Percentiles rank a stretch among this genome's conserved stretches.
phyloP scores from a whole-genome alignment of 768 basidiomycete genomes.

The Termitomyces sp. region DNA sequence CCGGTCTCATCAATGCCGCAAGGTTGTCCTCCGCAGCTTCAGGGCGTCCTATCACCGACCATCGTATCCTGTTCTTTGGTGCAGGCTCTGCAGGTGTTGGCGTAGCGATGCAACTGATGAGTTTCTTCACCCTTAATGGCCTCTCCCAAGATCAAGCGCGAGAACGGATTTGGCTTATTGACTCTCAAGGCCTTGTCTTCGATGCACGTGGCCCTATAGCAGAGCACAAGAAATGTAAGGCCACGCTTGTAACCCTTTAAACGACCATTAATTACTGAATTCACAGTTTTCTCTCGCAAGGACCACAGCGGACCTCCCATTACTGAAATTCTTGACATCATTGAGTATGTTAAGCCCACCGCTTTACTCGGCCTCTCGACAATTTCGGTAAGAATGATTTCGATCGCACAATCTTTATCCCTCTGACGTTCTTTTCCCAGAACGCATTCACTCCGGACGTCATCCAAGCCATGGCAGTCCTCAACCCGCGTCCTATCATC shows the following conservation, averaged over 20 bases:
- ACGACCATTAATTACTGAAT: background rate
- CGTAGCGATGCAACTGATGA: conserved; percentile 83
- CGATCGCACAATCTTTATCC: background rate
- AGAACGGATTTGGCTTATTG: conserved; percentile 74
- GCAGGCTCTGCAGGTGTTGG: conserved; percentile 92
- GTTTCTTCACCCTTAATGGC: conserved; percentile 84
- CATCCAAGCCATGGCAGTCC: conserved; percentile 70
- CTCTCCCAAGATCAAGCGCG: conserved; percentile 75
- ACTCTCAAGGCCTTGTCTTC: conserved; percentile 84
- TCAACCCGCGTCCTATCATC: conserved; percentile 83
- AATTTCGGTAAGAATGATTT: conserved; percentile 42
- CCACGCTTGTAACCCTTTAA: background rate
- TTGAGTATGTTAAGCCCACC: conserved; percentile 82
- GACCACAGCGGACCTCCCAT: conserved; percentile 79
- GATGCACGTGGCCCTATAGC: conserved; percentile 69
- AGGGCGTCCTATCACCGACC: conserved; percentile 62
- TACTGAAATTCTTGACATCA: conserved; percentile 70
- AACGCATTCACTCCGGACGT: conserved; percentile 74
- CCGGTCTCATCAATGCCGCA: conserved; percentile 87
- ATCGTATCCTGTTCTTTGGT: conserved; percentile 89
- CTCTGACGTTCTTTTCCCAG: conserved; percentile 21
- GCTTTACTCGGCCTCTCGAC: conserved; percentile 91
- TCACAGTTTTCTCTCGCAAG: conserved; percentile 71
- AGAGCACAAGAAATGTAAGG: conserved; percentile 79
- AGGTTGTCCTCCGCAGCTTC: conserved; percentile 69